Conservation (phyloP, 140 eudicot species). For the Cichorium intybus region DNA sequence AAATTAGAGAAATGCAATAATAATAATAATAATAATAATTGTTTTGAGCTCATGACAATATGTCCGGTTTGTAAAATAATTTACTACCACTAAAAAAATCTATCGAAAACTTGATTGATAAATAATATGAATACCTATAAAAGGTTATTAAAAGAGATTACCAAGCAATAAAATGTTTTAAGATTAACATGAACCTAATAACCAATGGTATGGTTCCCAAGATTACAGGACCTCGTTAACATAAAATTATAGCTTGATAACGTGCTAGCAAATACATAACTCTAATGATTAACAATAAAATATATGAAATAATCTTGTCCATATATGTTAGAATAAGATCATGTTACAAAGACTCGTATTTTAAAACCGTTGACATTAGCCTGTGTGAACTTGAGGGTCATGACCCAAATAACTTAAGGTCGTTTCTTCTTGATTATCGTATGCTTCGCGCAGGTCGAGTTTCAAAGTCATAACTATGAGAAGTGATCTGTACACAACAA, state of each 20-base stretch:
- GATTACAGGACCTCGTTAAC: slow-evolving; percentile 4
- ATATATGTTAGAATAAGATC: not conserved
- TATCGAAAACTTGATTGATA: too few relatives aligned
- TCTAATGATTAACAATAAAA: not conserved
- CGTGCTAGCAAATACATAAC: not conserved
- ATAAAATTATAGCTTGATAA: not conserved
- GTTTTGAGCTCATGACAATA: too few relatives aligned
- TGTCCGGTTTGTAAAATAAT: too few relatives aligned
- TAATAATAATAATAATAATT: too few relatives aligned
- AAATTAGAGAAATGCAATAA: too few relatives aligned
- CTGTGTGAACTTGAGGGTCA: not conserved
- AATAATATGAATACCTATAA: not conserved
- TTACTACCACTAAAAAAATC: too few relatives aligned
- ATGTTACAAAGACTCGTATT: not conserved
- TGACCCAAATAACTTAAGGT: not conserved
- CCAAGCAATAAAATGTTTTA: too few relatives aligned
- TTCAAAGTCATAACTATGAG: not conserved
- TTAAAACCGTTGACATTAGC: not conserved
- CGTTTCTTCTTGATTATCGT: not conserved
- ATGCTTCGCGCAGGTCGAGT: not conserved
- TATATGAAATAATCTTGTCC: not conserved
- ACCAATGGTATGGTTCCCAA: slow-evolving; percentile 3
- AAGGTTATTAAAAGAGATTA: not conserved
- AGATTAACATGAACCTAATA: not conserved
- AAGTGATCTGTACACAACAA: too few relatives aligned